phyloP scores from a whole-genome alignment of 169 alveolate genomes.

The Pseudocohnilembus persalinus region DNA sequence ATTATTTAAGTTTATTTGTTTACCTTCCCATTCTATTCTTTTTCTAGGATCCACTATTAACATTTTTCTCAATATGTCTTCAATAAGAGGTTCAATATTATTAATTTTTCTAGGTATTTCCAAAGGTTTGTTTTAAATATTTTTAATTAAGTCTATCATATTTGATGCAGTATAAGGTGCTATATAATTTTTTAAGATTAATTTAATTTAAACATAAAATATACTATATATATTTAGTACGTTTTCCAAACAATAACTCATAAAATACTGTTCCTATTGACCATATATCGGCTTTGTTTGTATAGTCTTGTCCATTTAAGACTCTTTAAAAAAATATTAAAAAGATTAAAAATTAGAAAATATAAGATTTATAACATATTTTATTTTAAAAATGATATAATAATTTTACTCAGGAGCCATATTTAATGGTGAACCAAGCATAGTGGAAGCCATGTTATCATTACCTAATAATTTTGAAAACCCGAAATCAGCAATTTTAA shows the following conservation, averaged over 20 bases:
- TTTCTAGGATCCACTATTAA: conserved; percentile 45
- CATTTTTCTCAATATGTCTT: conserved; percentile 42
- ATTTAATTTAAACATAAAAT: too few relatives aligned
- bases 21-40: conserved; percentile 42
- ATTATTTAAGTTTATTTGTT: neutral
- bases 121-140: conserved; percentile 31
- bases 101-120: conserved; percentile 38
- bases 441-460: conserved; percentile 48
- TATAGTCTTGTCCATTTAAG: conserved; percentile 51
- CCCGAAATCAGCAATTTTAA: conserved; percentile 82
- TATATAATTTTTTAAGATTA: too few relatives aligned
- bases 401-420: conserved; percentile 77
- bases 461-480: conserved; percentile 59
- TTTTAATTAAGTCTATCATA: conserved; percentile 43
- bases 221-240: neutral
- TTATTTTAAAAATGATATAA: neutral
- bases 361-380: neutral
- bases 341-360: neutral
- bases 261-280: conserved; percentile 67
- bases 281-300: conserved; percentile 75
- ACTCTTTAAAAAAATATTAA: conserved; percentile 15
- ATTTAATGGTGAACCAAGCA: conserved; percentile 72
- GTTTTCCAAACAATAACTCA: conserved; percentile 48
- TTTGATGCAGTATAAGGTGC: conserved; percentile 45
- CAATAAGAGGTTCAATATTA: conserved; percentile 28